Evolutionary conservation across 345 rosid genomes (phyloP).

Genomic region (Gossypium rotundifolium): DNA sequence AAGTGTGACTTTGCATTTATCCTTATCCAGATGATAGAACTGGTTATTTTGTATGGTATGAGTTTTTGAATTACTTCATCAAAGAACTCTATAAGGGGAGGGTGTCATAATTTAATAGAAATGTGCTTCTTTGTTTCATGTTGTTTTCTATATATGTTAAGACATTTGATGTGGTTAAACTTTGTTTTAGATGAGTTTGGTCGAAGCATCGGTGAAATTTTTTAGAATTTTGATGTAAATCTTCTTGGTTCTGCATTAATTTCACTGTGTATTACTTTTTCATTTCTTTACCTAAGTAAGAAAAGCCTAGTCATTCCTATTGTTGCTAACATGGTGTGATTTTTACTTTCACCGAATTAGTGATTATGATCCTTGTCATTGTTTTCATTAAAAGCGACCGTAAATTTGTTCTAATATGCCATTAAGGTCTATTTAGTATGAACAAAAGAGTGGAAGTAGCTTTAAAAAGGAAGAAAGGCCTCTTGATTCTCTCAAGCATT

Average conservation of each 20-base stretch:
- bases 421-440: not conserved
- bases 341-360: not conserved
- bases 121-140: too few relatives aligned
- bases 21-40: too few relatives aligned
- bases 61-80: too few relatives aligned
- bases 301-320: not conserved
- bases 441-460: not conserved
- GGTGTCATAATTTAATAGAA: too few relatives aligned
- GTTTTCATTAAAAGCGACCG: not conserved
- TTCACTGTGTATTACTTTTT: slow-evolving; percentile 59
- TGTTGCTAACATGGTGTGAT: not conserved
- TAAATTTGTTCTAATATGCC: not conserved
- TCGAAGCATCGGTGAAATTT: slow-evolving; percentile 42
- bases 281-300: not conserved
- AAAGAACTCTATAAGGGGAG: too few relatives aligned
- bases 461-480: not conserved
- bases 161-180: slow-evolving; percentile 40
- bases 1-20: too few relatives aligned
- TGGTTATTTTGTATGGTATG: too few relatives aligned
- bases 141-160: too few relatives aligned
- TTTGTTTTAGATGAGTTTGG: slow-evolving; percentile 72
- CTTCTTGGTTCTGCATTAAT: slow-evolving; percentile 96
- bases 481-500: not conserved
- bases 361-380: not conserved
- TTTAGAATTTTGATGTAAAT: slow-evolving; percentile 62